These are phyloP conservation scores for Dothiorella sarmentorum DNA, from an alignment of 2,329 filamentous ascomycete species.

Conservation along the genomic window DNA sequence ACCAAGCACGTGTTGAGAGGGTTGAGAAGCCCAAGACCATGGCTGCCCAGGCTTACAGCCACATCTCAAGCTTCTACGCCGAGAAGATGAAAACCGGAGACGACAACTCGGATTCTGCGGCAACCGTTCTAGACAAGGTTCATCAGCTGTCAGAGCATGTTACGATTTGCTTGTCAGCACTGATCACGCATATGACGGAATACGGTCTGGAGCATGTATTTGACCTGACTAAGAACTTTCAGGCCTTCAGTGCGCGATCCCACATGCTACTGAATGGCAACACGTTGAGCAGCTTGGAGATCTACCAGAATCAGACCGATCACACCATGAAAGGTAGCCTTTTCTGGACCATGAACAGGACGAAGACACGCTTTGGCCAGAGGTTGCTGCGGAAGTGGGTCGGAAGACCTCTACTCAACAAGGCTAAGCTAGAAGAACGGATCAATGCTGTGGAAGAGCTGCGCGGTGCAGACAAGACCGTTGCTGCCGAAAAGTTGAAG, in stretches of 20 bases:
- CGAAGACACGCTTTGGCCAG: slow-evolving; percentile 83
- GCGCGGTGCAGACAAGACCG: slow-evolving; percentile 62
- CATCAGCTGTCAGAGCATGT: slow-evolving; percentile 80
- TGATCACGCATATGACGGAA: slow-evolving; percentile 90
- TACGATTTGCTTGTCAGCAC: slow-evolving; percentile 87
- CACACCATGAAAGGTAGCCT: slow-evolving; percentile 80
- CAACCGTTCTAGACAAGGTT: slow-evolving; percentile 75
- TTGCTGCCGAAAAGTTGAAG: slow-evolving; percentile 69
- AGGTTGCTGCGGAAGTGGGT: slow-evolving; percentile 92
- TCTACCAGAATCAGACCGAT: slow-evolving; percentile 93
- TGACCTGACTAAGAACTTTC: slow-evolving; percentile 93
- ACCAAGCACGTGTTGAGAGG: slow-evolving; percentile 81
- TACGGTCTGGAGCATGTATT: slow-evolving; percentile 96
- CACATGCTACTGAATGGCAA: slow-evolving; percentile 97
- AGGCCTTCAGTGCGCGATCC: slow-evolving; percentile 87
- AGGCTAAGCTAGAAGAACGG: slow-evolving; percentile 69
- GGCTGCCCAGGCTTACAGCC: slow-evolving; percentile 78
- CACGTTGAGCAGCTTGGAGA: slow-evolving; percentile 86
- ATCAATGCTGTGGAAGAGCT: slow-evolving; percentile 85
- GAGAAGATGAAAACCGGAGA: slow-evolving; percentile 65
- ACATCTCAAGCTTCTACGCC: slow-evolving; percentile 91
- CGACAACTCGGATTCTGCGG: slow-evolving; percentile 43
- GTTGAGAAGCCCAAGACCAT: slow-evolving; percentile 74
- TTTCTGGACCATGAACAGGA: slow-evolving; percentile 94
- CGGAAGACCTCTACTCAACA: slow-evolving; percentile 80